phyloP scores from a whole-genome alignment of 257 asterid genomes.

The Plantago elongata region DNA sequence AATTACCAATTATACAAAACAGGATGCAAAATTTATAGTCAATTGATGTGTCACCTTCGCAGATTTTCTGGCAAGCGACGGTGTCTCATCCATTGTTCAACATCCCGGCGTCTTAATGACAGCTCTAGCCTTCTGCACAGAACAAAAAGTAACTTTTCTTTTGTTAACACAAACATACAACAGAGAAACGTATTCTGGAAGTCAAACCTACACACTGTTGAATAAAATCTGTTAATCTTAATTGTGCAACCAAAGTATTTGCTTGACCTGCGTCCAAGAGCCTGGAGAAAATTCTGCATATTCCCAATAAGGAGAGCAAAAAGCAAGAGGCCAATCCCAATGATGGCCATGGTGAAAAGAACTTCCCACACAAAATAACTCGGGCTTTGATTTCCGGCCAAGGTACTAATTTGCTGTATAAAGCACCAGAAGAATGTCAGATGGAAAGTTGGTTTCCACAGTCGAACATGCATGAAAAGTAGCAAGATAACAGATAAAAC shows the following conservation, averaged over 20 bases:
- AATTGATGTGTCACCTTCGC: conserved; percentile 43
- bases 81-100: conserved; percentile 96
- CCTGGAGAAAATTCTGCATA: conserved; percentile 91
- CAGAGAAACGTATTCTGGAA: not conserved
- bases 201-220: too few relatives aligned
- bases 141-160: not conserved
- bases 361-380: conserved; percentile 79
- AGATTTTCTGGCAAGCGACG: conserved; percentile 75
- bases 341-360: conserved; percentile 76
- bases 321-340: conserved; percentile 79
- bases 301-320: conserved; percentile 89
- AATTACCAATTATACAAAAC: not conserved
- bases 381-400: conserved; percentile 90
- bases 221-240: not conserved
- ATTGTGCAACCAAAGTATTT: not conserved
- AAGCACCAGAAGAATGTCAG: conserved; percentile 18
- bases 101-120: conserved; percentile 83
- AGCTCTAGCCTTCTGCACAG: conserved; percentile 66
- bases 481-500: not conserved
- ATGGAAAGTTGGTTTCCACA: not conserved
- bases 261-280: conserved; percentile 82
- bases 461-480: not conserved
- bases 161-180: not conserved
- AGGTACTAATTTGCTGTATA: conserved; percentile 77
- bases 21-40: not conserved